These are phyloP conservation scores for Aspergillus udagawae DNA, from an alignment of 2,329 filamentous ascomycete species.

Conservation along the genomic window DNA sequence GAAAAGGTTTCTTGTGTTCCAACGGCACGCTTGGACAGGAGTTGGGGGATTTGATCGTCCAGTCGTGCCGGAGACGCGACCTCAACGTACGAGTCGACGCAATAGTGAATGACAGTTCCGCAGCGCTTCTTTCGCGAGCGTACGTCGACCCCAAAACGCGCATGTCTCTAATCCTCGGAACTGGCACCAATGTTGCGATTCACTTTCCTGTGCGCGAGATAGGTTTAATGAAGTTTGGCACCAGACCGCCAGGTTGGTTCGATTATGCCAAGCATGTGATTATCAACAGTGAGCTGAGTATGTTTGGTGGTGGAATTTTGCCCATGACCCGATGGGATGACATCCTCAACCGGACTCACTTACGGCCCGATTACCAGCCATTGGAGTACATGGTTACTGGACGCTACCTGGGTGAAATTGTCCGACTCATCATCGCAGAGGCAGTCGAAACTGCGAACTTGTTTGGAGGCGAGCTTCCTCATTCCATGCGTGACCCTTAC, in stretches of 20 bases:
- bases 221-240: slow-evolving; percentile 53
- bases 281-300: slow-evolving; percentile 63
- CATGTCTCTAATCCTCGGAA: slow-evolving; percentile 62
- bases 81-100: slow-evolving; percentile 58
- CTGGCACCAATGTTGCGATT: slow-evolving; percentile 62
- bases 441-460: slow-evolving; percentile 53
- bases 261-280: slow-evolving; percentile 57
- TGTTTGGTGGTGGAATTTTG: slow-evolving; percentile 58
- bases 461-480: slow-evolving; percentile 55
- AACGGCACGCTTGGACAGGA: slow-evolving; percentile 58
- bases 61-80: slow-evolving; percentile 51
- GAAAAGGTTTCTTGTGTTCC: slow-evolving; percentile 61
- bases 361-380: slow-evolving; percentile 60
- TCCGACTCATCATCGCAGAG: slow-evolving; percentile 58
- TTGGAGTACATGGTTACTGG: slow-evolving; percentile 63
- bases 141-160: slow-evolving; percentile 59
- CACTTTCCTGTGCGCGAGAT: slow-evolving; percentile 56
- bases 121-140: slow-evolving; percentile 58
- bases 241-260: slow-evolving; percentile 52
- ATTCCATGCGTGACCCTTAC: slow-evolving; percentile 54
- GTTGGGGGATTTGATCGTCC: slow-evolving; percentile 56
- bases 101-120: slow-evolving; percentile 62
- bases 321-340: slow-evolving; percentile 61
- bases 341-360: slow-evolving; percentile 53
- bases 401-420: slow-evolving; percentile 61